A percentile compares a stretch with the other conserved stretches of the same genome.
phyloP scores from a whole-genome alignment of 371 early-diverging fungal species.

The Rhizopus stolonifer region DNA sequence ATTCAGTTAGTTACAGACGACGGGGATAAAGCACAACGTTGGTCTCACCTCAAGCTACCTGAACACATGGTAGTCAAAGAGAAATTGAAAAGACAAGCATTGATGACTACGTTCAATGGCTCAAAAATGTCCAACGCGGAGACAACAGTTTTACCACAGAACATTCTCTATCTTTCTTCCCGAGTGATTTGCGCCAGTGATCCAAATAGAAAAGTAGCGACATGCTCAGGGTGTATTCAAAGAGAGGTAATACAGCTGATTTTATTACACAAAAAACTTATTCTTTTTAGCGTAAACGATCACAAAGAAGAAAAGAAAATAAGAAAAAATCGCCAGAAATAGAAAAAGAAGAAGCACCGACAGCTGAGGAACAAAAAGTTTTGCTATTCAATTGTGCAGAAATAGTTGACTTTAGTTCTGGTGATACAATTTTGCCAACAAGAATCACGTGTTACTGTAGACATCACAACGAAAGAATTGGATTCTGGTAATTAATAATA shows the following conservation, averaged over 20 bases:
- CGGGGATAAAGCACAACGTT: constrained; percentile 64
- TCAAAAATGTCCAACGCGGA: constrained; percentile 15
- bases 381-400: constrained; percentile 88
- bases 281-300: constrained; percentile 44
- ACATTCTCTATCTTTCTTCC: constrained; percentile 71
- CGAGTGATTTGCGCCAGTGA: constrained; percentile 87
- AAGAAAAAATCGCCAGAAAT: constrained; percentile 27
- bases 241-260: constrained; percentile 61
- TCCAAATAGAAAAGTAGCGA: constrained; percentile 70
- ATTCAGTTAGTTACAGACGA: constrained; percentile 63
- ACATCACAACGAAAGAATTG: constrained; percentile 89
- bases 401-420: constrained; percentile 85
- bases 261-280: background rate
- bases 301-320: constrained; percentile 56
- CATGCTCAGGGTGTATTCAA: constrained; percentile 85
- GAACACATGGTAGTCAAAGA: constrained; percentile 67
- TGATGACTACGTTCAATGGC: constrained; percentile 22
- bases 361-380: constrained; percentile 72
- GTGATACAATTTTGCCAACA: constrained; percentile 88
- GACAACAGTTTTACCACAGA: constrained; percentile 30
- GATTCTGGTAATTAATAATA: constrained; percentile 70
- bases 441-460: constrained; percentile 95
- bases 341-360: constrained; percentile 49
- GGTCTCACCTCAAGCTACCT: constrained; percentile 74
- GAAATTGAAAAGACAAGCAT: constrained; percentile 37